phyloP scores from a whole-genome alignment of 495 filamentous ascomycete species.

The Cercophora scortea region DNA sequence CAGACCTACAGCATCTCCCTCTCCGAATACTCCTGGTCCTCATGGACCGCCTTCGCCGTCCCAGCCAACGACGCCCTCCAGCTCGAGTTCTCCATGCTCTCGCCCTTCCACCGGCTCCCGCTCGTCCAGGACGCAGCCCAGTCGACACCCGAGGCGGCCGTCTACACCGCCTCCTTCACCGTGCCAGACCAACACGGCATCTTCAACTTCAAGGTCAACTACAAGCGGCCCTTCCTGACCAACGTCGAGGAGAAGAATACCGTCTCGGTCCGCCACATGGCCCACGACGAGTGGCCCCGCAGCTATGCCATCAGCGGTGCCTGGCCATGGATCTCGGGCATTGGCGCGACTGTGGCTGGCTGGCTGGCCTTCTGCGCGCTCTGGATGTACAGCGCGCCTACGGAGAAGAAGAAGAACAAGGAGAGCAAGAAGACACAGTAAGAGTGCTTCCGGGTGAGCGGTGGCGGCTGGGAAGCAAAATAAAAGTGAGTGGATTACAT shows the following conservation, averaged over 20 bases:
- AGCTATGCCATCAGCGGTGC: slow-evolving; percentile 84
- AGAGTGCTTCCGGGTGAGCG: neutral
- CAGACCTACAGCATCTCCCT: slow-evolving; percentile 84
- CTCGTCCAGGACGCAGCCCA: slow-evolving; percentile 46
- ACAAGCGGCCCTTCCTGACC: slow-evolving; percentile 87
- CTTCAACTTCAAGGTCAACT: slow-evolving; percentile 93
- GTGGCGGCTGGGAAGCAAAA: no score
- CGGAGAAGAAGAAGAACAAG: slow-evolving; percentile 33
- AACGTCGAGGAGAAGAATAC: slow-evolving; percentile 90
- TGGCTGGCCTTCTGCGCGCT: slow-evolving; percentile 79
- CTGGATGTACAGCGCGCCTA: slow-evolving; percentile 83
- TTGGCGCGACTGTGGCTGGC: slow-evolving; percentile 72
- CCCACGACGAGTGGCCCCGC: slow-evolving; percentile 91
- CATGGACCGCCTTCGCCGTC: slow-evolving; percentile 64
- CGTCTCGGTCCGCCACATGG: slow-evolving; percentile 90
- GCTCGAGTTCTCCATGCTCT: slow-evolving; percentile 97
- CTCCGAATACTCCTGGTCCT: slow-evolving; percentile 69
- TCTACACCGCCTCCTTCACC: slow-evolving; percentile 68
- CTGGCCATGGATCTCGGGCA: slow-evolving; percentile 92
- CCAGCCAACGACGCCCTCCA: slow-evolving; percentile 66
- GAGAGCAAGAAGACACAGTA: slow-evolving; percentile 65
- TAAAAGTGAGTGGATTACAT: no score
- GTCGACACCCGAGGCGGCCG: slow-evolving; percentile 57
- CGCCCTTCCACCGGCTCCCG: slow-evolving; percentile 88
- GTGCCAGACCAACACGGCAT: slow-evolving; percentile 96